phyloP scores from a whole-genome alignment of 176 grass and related monocot species.

The Oryza punctata region DNA sequence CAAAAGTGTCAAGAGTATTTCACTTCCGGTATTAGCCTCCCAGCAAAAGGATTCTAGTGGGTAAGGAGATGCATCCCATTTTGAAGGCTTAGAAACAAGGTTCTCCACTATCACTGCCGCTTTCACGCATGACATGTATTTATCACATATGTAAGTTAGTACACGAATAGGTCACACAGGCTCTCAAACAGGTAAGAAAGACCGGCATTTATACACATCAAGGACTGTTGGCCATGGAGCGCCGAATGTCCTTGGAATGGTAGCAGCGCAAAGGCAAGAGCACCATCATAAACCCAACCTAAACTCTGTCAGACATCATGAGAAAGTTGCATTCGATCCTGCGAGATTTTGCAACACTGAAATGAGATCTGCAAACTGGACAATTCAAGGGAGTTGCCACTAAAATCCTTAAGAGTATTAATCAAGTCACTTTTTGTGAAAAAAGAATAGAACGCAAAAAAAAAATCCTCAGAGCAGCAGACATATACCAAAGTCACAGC shows the following conservation, averaged over 20 bases:
- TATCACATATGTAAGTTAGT: neutral
- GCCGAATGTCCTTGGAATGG: neutral
- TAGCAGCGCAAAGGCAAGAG: neutral
- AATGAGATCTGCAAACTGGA: neutral
- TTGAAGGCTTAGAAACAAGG: constrained; percentile 78
- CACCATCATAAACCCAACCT: neutral
- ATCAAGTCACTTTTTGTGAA: neutral
- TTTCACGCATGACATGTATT: constrained; percentile 54
- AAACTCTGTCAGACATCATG: neutral
- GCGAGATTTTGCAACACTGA: neutral
- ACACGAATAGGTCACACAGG: neutral
- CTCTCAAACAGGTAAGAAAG: neutral
- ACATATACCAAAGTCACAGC: neutral
- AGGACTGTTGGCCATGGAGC: neutral
- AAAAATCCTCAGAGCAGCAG: neutral
- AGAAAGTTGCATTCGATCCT: neutral
- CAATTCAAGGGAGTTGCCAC: neutral
- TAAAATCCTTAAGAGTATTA: neutral
- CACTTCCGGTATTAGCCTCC: constrained; percentile 75
- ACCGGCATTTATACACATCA: neutral
- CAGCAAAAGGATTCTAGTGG: constrained; percentile 80
- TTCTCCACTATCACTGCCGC: constrained; percentile 85
- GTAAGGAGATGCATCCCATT: constrained; percentile 78
- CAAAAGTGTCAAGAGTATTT: constrained; percentile 75
- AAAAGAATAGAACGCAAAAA: neutral